phyloP scores from a whole-genome alignment of 2,329 filamentous ascomycete genomes.

The Phyllosticta citriasiana region DNA sequence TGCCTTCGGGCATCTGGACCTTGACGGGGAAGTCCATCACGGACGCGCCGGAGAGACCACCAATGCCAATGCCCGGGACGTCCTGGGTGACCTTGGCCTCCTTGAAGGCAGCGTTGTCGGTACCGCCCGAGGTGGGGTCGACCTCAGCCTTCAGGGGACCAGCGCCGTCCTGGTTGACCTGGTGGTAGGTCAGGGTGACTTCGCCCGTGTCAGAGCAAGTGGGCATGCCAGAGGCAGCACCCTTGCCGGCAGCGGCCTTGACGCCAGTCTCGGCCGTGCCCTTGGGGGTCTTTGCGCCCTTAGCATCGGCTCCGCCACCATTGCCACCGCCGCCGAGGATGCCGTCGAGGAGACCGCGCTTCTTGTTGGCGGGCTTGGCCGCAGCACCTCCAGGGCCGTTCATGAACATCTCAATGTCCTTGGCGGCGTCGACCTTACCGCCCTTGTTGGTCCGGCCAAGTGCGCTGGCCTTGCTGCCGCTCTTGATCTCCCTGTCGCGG shows the following conservation, averaged over 20 bases:
- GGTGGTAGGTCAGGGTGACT: conserved; percentile 55
- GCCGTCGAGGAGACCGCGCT: conserved; percentile 23
- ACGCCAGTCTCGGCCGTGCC: conserved; percentile 45
- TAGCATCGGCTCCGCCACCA: conserved; percentile 21
- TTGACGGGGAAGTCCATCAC: conserved; percentile 56
- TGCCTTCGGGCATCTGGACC: conserved; percentile 56
- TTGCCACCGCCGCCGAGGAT: conserved; percentile 25
- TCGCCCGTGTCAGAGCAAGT: conserved; percentile 51
- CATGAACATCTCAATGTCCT: conserved; percentile 53
- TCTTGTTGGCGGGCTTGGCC: conserved; percentile 18
- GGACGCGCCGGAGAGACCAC: conserved; percentile 48
- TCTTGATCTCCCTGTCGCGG: conserved; percentile 47
- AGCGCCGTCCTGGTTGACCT: conserved; percentile 61
- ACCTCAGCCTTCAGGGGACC: conserved; percentile 52
- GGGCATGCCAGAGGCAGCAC: conserved; percentile 46
- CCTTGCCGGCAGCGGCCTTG: conserved; percentile 44
- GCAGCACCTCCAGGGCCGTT: conserved; percentile 19
- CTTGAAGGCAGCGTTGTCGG: conserved; percentile 50
- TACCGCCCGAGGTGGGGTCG: conserved; percentile 54
- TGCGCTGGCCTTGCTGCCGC: conserved; percentile 43
- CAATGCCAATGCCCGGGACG: conserved; percentile 49
- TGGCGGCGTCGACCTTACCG: conserved; percentile 48
- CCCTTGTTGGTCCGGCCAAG: conserved; percentile 55
- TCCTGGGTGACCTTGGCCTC: conserved; percentile 49
- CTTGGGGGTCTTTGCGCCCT: conserved; percentile 38